A percentile compares a stretch with the other conserved stretches of the same genome.
These are phyloP conservation scores for Mariannaea sp. DNA, from an alignment of 2,329 filamentous ascomycete species.

Conservation along the genomic window DNA sequence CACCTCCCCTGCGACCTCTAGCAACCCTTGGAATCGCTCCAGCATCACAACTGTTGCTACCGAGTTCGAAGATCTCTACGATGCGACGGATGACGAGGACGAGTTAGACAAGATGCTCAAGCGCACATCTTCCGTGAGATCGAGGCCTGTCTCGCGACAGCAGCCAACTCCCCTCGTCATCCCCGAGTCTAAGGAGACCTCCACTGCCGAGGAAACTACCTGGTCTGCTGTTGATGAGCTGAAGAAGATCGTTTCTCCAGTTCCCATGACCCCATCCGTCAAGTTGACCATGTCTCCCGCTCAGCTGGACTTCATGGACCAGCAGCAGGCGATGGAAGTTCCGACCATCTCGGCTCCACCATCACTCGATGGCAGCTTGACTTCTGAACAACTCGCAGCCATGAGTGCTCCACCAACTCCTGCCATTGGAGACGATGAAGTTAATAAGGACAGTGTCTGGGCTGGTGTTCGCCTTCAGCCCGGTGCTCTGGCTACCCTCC, in stretches of 20 bases:
- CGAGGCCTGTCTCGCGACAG: conserved; percentile 45
- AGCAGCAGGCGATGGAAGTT: conserved; percentile 65
- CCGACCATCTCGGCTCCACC: conserved; percentile 81
- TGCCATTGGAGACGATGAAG: conserved; percentile 63
- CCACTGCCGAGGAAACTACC: conserved; percentile 38
- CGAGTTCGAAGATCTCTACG: conserved; percentile 87
- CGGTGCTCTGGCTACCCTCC: conserved; percentile 78
- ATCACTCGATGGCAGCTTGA: conserved; percentile 86
- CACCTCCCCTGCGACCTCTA: conserved; percentile 59
- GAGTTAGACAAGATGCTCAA: conserved; percentile 31
- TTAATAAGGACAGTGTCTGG: conserved; percentile 67
- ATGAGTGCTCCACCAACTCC: conserved; percentile 87
- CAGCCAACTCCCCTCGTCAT: conserved; percentile 57
- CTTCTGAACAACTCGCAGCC: conserved; percentile 83
- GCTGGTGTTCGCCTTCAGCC: conserved; percentile 75
- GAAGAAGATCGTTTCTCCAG: conserved; percentile 60
- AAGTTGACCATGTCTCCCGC: conserved; percentile 77
- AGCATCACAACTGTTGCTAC: conserved; percentile 68
- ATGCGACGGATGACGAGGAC: conserved; percentile 78
- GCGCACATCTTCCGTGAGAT: conserved; percentile 46
- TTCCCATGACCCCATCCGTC: conserved; percentile 66
- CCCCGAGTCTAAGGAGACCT: conserved; percentile 45
- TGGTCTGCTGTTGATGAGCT: conserved; percentile 52
- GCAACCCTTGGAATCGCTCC: conserved; percentile 66
- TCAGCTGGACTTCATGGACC: conserved; percentile 71